Conservation (phyloP, 176 grass and related monocot species). For the Elaeis guineensis region DNA sequence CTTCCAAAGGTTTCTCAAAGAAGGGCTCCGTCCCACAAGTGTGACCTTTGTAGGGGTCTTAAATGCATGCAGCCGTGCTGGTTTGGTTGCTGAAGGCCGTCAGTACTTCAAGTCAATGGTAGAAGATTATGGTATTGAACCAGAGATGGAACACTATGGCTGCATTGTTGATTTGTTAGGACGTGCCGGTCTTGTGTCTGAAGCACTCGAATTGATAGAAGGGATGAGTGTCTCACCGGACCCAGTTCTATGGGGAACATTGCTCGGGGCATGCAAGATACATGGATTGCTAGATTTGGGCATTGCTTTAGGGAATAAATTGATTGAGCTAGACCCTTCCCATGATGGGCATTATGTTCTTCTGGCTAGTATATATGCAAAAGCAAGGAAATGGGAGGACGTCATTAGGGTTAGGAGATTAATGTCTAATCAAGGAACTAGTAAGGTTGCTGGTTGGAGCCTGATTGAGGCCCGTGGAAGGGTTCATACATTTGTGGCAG, state of each 20-base stretch:
- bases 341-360: conserved; percentile 71
- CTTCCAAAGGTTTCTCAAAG: conserved; percentile 36
- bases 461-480: conserved; percentile 51
- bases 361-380: conserved; percentile 50
- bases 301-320: conserved; percentile 41
- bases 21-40: conserved; percentile 36
- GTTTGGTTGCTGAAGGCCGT: conserved; percentile 38
- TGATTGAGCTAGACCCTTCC: conserved; percentile 46
- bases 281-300: conserved; percentile 50
- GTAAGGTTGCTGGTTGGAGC: conserved; percentile 61
- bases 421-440: conserved; percentile 48
- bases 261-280: conserved; percentile 58
- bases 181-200: conserved; percentile 43
- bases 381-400: conserved; percentile 61
- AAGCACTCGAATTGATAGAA: conserved; percentile 57
- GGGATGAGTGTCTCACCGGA: conserved; percentile 44
- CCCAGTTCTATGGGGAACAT: conserved; percentile 57
- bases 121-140: conserved; percentile 41
- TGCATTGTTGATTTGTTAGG: conserved; percentile 67
- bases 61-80: conserved; percentile 60
- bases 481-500: conserved; percentile 60
- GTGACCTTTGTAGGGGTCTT: conserved; percentile 65
- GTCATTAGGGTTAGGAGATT: conserved; percentile 50
- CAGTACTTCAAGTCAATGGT: conserved; percentile 41
- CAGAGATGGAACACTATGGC: conserved; percentile 68